Percentiles rank a stretch among this genome's conserved stretches.
Conservation (phyloP, 768 basidiomycete species). For the Dioszegia crocea region DNA sequence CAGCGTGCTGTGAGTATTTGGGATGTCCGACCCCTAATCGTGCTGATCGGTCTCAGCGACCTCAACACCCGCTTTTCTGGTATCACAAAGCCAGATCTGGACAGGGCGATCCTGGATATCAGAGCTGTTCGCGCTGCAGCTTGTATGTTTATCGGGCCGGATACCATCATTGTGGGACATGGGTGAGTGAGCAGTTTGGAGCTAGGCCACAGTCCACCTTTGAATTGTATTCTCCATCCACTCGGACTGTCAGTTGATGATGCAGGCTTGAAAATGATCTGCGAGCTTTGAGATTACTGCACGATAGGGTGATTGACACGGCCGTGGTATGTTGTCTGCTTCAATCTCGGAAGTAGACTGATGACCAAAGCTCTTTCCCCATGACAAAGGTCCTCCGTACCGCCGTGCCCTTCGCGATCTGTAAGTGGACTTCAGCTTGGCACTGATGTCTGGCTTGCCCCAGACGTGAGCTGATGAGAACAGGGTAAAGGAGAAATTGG, state of each 20-base stretch:
- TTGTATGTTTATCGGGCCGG: conserved; percentile 65
- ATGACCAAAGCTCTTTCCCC: conserved; percentile 65
- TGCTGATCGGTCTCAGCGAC: conserved; percentile 57
- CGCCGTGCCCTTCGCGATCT: conserved; percentile 75
- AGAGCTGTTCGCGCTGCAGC: conserved; percentile 64
- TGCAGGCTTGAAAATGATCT: conserved; percentile 78
- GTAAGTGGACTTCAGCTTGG: conserved; percentile 53
- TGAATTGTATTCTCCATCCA: not conserved
- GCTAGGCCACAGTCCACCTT: no score
- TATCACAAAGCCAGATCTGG: conserved; percentile 31
- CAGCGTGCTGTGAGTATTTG: conserved; percentile 38
- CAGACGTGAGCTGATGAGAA: not conserved
- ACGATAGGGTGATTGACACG: conserved; percentile 79
- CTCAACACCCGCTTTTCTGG: conserved; percentile 68
- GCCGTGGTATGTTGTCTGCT: conserved; percentile 53
- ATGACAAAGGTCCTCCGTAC: conserved; percentile 69
- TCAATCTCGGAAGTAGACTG: not conserved
- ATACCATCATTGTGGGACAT: conserved; percentile 79
- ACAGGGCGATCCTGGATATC: conserved; percentile 63
- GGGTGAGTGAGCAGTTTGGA: no score
- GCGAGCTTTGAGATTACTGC: conserved; percentile 80
- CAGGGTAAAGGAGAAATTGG: conserved; percentile 78
- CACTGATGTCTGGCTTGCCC: not conserved
- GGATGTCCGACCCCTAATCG: not conserved
- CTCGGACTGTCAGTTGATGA: conserved; percentile 33